Evolutionary conservation across 2,329 filamentous ascomycete genomes (phyloP), one percentile per base, ranked within the genome.

Genomic region (Apiospora pterosperma): DNA sequence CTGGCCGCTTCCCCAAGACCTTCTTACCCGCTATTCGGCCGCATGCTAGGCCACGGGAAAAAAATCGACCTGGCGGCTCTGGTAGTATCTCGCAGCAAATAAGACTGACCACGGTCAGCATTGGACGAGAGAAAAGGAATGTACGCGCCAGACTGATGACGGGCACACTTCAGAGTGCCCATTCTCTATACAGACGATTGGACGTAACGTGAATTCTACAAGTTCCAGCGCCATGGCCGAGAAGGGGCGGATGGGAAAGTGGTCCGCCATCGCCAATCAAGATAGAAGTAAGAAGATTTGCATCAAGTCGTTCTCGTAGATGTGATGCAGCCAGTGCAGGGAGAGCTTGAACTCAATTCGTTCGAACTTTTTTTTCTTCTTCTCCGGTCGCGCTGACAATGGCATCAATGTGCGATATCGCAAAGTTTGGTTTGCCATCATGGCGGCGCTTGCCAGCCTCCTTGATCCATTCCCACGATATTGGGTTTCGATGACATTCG

Each of bases 1-100:
- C 34, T 14, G 60, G 60, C 39, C 60, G 60, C 60, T 62, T n/a
- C 41, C 60, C 60, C 25, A 62, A 28, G 60, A 62, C 39, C 60
- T 42, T 39, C 58, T 60, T 60, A 19, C 58, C 58, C 58, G 36
- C 58, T 38, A 19, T 21, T 36, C 58, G 58, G 58, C 34, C 34
- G 34, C 58, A 60, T 38, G 12, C 34, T 36, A 25, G n/a, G 8
- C 38, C 19, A 41, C n/a, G n/a, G 38, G 11, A 10, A 41, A 19
- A 10, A 19, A 41, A 41, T 11, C 31, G 58, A n/a, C 58, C 58
- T 60, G 58, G 58, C 34, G 58, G 58, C 58, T 60, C 58, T 28
- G n/a, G n/a, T n/a, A n/a, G n/a, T 28, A 38, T 34, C 48, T 2
- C n/a, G n/a, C n/a, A 55, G 28, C 16, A 55, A 16, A 28, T 34